Evolutionary conservation across 345 rosid genomes (phyloP), one percentile per base, ranked within the genome.

Genomic region (Durio zibethinus): DNA sequence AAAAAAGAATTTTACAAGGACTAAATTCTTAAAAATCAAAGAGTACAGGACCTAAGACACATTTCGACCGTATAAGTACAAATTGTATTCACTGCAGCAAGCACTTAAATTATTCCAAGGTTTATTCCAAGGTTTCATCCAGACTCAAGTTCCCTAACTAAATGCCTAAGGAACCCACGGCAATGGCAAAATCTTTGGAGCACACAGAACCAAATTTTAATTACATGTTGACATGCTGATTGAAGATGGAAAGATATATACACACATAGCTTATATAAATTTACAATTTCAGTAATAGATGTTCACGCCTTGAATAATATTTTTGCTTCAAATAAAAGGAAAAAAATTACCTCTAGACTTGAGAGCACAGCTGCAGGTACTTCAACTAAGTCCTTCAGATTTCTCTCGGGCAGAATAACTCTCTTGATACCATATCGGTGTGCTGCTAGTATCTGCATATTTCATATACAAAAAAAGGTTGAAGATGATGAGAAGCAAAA

Each of bases 341-440:
- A 57, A 45, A 45, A 42, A 81, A 63, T 84, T 85, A 95, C 99
- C 93, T 96, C 99, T 25, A 96, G 82, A 83, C 88, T 84, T 66
- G 93, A 80, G 31, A 96, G 90, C 80, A 96, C 98, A 76, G 91
- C 82, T 4, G 93, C 86, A 6, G 99, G 99, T 74, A 96, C 99
- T 89, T 96, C 99, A 45, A 81, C 97, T 42, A 96, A 86, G 88
- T 96, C 98, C 88, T 96, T 96, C 70, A 92, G 35, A 82, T 96
- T 96, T 86, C 97, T 91, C 86, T 92, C 95, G 0, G 99, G 98
- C 78, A 96, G 88, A 79, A 96, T 96, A 77, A 96, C 97, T 86
- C 99, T 91, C 85, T 90, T 93, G 73, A 96, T 90, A 42, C 99
- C 98, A 73, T 79, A 80, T 1, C 98, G 93, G 53, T 96, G 99